These are phyloP conservation scores for Dictyostelium intermedium DNA, from an alignment of 78 protist species.

Conservation along the genomic window DNA sequence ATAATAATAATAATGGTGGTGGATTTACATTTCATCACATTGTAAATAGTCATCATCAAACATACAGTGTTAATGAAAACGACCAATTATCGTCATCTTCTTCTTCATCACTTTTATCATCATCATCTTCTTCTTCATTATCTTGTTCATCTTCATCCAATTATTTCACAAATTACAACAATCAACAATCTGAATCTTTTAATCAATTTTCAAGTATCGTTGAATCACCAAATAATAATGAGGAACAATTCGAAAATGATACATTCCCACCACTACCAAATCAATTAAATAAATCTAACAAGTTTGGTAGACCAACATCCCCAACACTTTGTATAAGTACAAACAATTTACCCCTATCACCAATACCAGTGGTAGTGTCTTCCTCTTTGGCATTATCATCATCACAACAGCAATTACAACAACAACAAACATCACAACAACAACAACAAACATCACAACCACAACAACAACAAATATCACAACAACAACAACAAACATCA, in stretches of 20 bases:
- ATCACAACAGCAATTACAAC: neutral
- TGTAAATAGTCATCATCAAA: neutral
- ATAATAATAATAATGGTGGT: neutral
- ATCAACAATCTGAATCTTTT: slow-evolving; percentile 17
- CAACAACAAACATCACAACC: neutral
- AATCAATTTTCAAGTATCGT: slow-evolving; percentile 11
- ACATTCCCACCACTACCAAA: slow-evolving; percentile 6
- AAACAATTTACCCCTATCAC: neutral
- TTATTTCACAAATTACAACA: neutral
- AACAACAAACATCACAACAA: neutral
- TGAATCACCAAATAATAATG: neutral
- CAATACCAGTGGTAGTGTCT: neutral
- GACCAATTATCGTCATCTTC: neutral
- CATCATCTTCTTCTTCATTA: neutral
- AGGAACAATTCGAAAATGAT: neutral
- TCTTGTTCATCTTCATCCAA: slow-evolving; percentile 13
- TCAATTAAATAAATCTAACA: neutral
- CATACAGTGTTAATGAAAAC: neutral
- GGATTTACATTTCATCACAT: neutral
- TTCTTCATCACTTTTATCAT: neutral
- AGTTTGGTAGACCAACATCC: slow-evolving; percentile 17
- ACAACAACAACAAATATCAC: neutral
- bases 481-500: neutral
- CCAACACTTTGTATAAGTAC: neutral
- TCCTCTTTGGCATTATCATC: neutral